phyloP scores from a whole-genome alignment of 257 asterid genomes.

The Solanum stenotomum region DNA sequence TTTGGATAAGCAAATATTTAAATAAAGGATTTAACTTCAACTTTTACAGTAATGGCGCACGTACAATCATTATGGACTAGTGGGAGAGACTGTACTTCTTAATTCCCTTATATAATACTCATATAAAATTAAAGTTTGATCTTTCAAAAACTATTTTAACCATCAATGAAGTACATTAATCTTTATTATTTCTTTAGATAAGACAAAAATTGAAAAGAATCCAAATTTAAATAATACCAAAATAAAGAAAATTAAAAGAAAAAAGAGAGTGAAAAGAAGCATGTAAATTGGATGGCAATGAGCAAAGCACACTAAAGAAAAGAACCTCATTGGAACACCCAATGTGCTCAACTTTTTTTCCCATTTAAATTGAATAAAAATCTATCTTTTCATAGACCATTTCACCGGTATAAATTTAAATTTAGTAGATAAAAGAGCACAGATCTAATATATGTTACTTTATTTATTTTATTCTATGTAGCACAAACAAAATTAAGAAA shows the following conservation, averaged over 20 bases:
- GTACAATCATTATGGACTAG: neutral
- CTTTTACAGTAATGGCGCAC: conserved; percentile 1
- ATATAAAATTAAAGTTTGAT: neutral
- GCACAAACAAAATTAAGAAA: no score
- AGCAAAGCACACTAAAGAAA: conserved; percentile 20
- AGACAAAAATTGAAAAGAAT: neutral
- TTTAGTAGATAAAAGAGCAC: no score
- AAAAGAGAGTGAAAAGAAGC: neutral
- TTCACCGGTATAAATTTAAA: neutral
- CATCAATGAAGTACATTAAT: neutral
- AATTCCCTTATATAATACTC: neutral
- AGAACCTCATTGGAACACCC: conserved; percentile 20
- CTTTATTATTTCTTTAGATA: neutral
- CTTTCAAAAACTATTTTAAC: neutral
- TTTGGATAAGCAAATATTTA: neutral
- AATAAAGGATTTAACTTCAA: neutral
- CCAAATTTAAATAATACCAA: neutral
- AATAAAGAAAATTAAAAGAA: neutral
- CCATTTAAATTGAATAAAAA: neutral
- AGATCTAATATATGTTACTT: neutral
- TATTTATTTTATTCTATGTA: neutral
- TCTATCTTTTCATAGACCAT: neutral
- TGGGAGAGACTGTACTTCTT: neutral
- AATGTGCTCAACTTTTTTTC: neutral
- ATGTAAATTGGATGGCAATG: conserved; percentile 20